Percentiles rank a stretch among this genome's conserved stretches.
Conservation (phyloP, 1,139 yeast genomes). For the Candida tropicalis region DNA sequence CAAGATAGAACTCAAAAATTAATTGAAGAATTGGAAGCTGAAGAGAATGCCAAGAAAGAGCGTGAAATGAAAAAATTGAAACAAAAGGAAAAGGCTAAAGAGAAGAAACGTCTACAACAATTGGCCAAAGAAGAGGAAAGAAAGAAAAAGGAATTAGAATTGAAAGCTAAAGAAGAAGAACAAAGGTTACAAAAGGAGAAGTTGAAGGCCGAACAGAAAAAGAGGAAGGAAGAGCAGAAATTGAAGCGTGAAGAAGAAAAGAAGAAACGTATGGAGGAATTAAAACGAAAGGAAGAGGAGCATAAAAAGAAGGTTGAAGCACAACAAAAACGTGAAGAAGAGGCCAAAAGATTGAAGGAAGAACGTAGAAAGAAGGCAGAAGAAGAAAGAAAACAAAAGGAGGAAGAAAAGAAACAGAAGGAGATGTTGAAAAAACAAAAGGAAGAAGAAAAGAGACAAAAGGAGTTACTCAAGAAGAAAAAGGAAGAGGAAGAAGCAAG, state of each 20-base stretch:
- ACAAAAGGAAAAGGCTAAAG: conserved; percentile 78
- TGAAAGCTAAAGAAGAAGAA: conserved; percentile 38
- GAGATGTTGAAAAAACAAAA: conserved; percentile 42
- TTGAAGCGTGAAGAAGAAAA: conserved; percentile 59
- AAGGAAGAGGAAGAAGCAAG: conserved; percentile 33
- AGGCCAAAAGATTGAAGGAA: conserved; percentile 38
- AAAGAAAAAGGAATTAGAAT: conserved; percentile 59
- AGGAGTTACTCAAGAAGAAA: conserved; percentile 34
- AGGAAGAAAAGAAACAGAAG: conserved; percentile 48
- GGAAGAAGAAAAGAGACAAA: conserved; percentile 34
- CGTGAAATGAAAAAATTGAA: conserved; percentile 70
- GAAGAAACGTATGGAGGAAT: conserved; percentile 42
- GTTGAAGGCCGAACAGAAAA: conserved; percentile 45
- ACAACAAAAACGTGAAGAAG: conserved; percentile 55
- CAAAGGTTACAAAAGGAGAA: conserved; percentile 36
- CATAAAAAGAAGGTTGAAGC: conserved; percentile 45
- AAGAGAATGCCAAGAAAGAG: conserved; percentile 67
- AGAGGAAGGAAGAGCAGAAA: conserved; percentile 51
- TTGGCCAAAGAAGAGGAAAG: conserved; percentile 78
- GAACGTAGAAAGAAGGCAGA: conserved; percentile 51
- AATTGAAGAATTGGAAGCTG: conserved; percentile 80
- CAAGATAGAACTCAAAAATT: conserved; percentile 72
- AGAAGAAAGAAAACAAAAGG: conserved; percentile 42
- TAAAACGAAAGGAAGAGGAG: conserved; percentile 49
- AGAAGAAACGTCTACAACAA: conserved; percentile 71